Conservation (phyloP, 352 stramenopile genomes). For the Poterioochromonas sp. region DNA sequence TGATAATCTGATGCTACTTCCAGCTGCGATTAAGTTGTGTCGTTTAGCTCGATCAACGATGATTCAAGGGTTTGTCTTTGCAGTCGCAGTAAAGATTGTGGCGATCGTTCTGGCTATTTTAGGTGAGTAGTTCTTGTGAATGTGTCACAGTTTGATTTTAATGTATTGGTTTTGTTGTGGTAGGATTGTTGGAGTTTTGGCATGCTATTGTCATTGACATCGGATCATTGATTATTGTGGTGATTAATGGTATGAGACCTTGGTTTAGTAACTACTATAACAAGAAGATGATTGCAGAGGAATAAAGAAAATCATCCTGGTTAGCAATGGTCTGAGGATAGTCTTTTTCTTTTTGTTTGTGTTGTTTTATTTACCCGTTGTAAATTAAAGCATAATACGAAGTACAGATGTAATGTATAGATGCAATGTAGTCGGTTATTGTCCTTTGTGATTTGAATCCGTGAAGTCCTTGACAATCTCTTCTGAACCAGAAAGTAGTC, state of each 20-base stretch:
- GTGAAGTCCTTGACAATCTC: no score
- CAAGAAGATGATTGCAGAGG: no score
- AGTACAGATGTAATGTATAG: no score
- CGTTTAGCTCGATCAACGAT: not conserved
- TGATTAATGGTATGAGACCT: constrained; percentile 8
- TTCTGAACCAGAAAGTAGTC: no score
- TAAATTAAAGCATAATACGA: no score
- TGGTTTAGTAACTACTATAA: no score
- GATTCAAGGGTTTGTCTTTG: not conserved
- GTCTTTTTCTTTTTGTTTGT: no score
- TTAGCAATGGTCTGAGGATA: no score
- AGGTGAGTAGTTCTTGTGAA: not conserved
- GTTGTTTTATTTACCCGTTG: no score
- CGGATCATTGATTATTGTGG: constrained; percentile 20
- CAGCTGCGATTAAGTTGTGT: not conserved
- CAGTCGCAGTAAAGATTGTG: constrained; percentile 24
- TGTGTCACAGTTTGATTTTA: not conserved
- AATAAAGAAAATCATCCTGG: no score
- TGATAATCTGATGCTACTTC: constrained; percentile 30
- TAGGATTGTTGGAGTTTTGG: constrained; percentile 29
- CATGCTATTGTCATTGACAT: constrained; percentile 25
- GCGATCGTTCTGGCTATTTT: constrained; percentile 24
- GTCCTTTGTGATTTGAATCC: no score
- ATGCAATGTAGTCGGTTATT: no score
- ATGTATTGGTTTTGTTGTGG: not conserved